Conservation (phyloP, 768 basidiomycete genomes). For the Lactarius sp. region DNA sequence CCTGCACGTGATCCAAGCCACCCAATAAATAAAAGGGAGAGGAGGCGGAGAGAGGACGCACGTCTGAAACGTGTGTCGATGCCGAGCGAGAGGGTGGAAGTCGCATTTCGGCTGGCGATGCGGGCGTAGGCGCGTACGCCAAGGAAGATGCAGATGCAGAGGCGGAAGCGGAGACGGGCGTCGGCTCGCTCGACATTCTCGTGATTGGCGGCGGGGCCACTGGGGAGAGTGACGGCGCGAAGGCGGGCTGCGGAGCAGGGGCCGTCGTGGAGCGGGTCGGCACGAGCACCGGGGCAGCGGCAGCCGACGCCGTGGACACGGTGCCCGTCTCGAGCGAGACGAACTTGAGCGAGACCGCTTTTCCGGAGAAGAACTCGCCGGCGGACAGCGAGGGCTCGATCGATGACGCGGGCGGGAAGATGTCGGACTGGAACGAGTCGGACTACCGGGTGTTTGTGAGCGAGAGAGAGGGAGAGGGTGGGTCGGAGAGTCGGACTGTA, state of each 20-base stretch:
- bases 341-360: conserved; percentile 69
- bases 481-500: conserved; percentile 32
- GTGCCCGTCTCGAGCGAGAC: conserved; percentile 72
- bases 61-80: conserved; percentile 30
- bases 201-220: conserved; percentile 26
- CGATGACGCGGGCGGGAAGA: conserved; percentile 89
- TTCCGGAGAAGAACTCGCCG: conserved; percentile 84
- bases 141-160: conserved; percentile 6
- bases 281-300: conserved; percentile 25
- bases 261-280: conserved; percentile 30
- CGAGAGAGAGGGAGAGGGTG: not conserved
- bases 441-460: conserved; percentile 44
- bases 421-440: conserved; percentile 95
- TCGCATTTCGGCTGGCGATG: conserved; percentile 26
- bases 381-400: conserved; percentile 74
- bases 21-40: not conserved
- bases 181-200: conserved; percentile 17
- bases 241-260: conserved; percentile 31
- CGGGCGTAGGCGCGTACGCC: not conserved
- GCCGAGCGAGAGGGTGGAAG: conserved; percentile 25
- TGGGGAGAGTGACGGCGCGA: conserved; percentile 29
- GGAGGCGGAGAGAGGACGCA: conserved; percentile 26
- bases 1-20: too few relatives aligned
- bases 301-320: conserved; percentile 34
- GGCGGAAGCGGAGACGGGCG: conserved; percentile 14